Conservation (phyloP, 805 yeast species). For the Candida montana region DNA sequence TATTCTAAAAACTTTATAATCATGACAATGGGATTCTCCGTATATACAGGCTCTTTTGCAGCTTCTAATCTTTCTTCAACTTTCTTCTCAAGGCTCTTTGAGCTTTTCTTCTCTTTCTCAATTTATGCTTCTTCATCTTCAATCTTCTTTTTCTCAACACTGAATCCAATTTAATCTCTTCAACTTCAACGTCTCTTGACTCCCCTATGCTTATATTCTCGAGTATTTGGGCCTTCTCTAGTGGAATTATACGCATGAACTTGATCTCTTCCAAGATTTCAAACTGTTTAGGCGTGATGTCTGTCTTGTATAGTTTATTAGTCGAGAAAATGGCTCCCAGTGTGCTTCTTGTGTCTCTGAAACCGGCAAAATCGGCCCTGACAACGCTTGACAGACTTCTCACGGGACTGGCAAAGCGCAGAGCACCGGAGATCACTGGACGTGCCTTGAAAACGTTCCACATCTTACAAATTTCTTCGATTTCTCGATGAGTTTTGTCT, state of each 20-base stretch:
- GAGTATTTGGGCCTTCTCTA: conserved; percentile 16
- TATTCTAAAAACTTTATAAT: not conserved
- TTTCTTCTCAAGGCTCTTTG: conserved; percentile 79
- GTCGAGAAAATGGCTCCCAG: conserved; percentile 5
- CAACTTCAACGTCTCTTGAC: conserved; percentile 1
- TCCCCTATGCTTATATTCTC: conserved; percentile 13
- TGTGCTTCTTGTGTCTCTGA: not conserved
- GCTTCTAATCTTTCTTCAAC: conserved; percentile 24
- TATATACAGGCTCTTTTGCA: not conserved
- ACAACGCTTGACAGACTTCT: conserved; percentile 6
- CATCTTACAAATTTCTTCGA: not conserved
- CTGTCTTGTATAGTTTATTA: conserved; percentile 8
- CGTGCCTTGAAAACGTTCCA: conserved; percentile 2
- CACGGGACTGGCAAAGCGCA: not conserved
- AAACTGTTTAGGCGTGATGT: conserved; percentile 9
- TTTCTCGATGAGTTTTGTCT: no score
- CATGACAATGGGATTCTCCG: no score
- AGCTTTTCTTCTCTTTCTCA: conserved; percentile 93
- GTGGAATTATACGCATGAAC: conserved; percentile 17
- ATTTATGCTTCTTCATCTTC: conserved; percentile 97
- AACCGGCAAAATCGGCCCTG: conserved; percentile 2
- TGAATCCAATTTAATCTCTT: conserved; percentile 42
- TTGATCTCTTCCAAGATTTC: conserved; percentile 6
- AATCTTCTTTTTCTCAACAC: conserved; percentile 81
- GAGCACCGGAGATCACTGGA: not conserved